These are phyloP conservation scores for Sphagnum contortum DNA, from an alignment of 225 moss, liverwort and hornwort genomes.

Conservation along the genomic window DNA sequence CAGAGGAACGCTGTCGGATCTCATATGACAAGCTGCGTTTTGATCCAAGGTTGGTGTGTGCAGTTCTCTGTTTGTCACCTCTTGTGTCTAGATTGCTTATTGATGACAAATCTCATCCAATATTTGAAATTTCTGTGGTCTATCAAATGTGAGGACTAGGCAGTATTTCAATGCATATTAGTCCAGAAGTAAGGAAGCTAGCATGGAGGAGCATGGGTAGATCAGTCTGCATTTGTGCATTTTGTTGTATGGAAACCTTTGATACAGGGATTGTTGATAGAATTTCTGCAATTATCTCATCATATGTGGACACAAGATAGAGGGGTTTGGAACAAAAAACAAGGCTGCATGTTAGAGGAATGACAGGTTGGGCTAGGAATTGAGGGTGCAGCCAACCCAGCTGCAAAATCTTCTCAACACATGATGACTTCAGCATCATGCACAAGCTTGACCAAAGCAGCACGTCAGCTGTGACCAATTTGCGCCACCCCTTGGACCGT, in stretches of 20 bases:
- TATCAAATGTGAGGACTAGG: too few species aligned
- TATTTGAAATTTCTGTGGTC: too few species aligned
- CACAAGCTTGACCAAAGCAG: constrained; percentile 27
- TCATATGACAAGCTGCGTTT: constrained; percentile 57
- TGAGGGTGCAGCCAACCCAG: constrained; percentile 54
- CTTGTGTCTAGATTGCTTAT: neutral
- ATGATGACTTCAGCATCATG: constrained; percentile 53
- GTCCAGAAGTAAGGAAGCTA: too few species aligned
- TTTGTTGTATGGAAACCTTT: too few species aligned
- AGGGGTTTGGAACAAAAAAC: too few species aligned
- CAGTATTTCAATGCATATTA: too few species aligned
- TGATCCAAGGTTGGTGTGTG: constrained; percentile 48
- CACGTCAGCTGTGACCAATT: constrained; percentile 44
- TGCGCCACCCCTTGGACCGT: constrained; percentile 54
- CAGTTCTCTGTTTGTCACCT: neutral
- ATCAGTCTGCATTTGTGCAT: too few species aligned
- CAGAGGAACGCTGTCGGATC: constrained; percentile 38
- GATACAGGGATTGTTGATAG: too few species aligned
- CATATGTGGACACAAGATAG: too few species aligned
- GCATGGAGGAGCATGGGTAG: too few species aligned
- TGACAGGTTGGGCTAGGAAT: constrained; percentile 33
- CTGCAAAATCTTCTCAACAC: constrained; percentile 52
- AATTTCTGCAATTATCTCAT: too few species aligned
- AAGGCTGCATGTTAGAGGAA: neutral
- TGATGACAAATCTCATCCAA: neutral